Percentiles rank a stretch among this genome's conserved stretches.
Conservation (phyloP, 345 rosid species). For the Trapa bicornis region DNA sequence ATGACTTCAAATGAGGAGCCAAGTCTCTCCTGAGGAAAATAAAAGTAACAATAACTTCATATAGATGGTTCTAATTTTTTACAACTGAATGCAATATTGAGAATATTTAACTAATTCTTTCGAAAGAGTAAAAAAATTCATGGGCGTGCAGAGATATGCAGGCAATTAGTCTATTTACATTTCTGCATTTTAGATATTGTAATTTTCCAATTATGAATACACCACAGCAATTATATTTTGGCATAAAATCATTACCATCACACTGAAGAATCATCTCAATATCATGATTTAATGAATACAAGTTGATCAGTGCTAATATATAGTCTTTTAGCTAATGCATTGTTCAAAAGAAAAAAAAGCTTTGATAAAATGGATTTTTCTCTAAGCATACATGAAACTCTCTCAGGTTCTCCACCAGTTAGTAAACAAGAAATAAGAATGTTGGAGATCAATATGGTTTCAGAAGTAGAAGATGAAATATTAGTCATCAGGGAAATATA, state of each 20-base stretch:
- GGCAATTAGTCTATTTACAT: background rate
- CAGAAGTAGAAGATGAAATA: background rate
- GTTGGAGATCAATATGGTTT: background rate
- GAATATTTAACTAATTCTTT: background rate
- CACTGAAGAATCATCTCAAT: background rate
- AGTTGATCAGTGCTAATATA: background rate
- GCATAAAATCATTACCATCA: background rate
- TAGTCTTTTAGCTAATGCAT: too few species aligned
- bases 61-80: background rate
- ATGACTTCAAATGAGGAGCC: slow-evolving; percentile 71
- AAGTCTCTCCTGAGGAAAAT: slow-evolving; percentile 64
- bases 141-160: background rate
- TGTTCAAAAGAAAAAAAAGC: too few species aligned
- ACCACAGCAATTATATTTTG: background rate
- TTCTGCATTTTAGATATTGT: background rate
- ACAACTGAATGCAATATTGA: background rate
- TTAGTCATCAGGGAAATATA: too few species aligned
- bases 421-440: background rate
- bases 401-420: too few species aligned
- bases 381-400: background rate
- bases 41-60: slow-evolving; percentile 6
- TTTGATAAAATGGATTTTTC: background rate
- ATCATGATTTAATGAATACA: background rate
- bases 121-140: background rate
- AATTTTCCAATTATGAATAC: background rate